Evolutionary conservation across 2,329 filamentous ascomycete species (phyloP), one percentile per base, ranked within the genome.

Genomic region (Geosmithia morbida): DNA sequence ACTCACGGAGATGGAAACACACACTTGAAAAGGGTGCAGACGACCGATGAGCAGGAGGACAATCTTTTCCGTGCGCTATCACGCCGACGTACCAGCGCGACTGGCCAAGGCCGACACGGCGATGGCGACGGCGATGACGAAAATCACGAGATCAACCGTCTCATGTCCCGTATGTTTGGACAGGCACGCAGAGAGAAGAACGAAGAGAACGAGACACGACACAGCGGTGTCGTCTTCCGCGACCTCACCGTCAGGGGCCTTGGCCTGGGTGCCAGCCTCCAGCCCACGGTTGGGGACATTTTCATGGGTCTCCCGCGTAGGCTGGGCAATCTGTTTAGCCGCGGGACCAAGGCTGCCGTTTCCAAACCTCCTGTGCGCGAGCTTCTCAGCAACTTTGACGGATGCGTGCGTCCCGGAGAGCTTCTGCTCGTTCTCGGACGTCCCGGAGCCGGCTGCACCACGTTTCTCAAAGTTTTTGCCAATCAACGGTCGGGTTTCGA

Each of bases 101-200:
- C 48, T 13, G 41, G n/a, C 2, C 45, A 49, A 0, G 50, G 48
- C 2, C 55, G 51, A 43, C 70, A 70, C 43, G 65, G 66, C 44
- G 66, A 68, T 16, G 57, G 60, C 18, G 70, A 70, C 43, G 65
- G 66, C 44, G 66, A 67, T n/a, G 59, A 63, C 14, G 62, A 66
- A n/a, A 52, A 57, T 2, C 52, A 60, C n/a, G 75, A 79, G 54
- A 74, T 82, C 30, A 69, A 80, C 46, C 66, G 68, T 11, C 62
- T 85, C 40, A 78, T 87, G 67, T 84, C 80, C 0, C 75, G 76
- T 2, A 83, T 87, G 72, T 87, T 86, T 55, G 83, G 83, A 6
- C 65, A 69, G 33, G 74, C 74, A 18, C 70, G 83, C 6, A 79
- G 82, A 53, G 70, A 74, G 43, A 66, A 75, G n/a, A 83, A 79